phyloP scores from a whole-genome alignment of 495 filamentous ascomycete genomes.

The Penicillium odoratum region DNA sequence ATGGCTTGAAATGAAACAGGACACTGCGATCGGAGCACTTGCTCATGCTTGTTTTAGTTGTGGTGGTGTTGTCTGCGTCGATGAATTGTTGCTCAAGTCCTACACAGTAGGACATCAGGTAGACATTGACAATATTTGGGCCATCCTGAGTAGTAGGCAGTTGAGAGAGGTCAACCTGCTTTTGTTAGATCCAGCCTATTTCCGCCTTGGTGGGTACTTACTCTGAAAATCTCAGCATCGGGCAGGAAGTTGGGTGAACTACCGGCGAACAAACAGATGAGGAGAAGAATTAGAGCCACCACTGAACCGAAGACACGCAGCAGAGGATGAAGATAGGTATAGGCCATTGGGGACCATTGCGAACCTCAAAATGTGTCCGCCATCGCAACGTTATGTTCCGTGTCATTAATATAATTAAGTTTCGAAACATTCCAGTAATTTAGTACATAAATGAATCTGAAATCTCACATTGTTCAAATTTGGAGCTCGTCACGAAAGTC shows the following conservation, averaged over 20 bases:
- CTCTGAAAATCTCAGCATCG: not conserved
- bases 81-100: not conserved
- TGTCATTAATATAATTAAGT: not conserved
- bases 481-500: too few relatives aligned
- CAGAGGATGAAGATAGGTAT: not conserved
- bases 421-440: too few relatives aligned
- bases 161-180: not conserved
- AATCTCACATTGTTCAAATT: not conserved
- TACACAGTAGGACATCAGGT: not conserved
- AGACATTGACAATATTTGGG: not conserved
- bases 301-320: not conserved
- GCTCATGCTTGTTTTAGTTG: not conserved
- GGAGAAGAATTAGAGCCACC: not conserved
- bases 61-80: not conserved
- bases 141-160: not conserved
- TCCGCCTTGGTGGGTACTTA: not conserved
- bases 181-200: not conserved
- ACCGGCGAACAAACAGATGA: not conserved
- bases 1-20: not conserved
- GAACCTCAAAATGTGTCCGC: not conserved
- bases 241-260: not conserved
- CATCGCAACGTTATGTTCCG: not conserved
- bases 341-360: not conserved
- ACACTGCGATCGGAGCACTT: not conserved
- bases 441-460: not conserved